Percentiles rank a stretch among this genome's conserved stretches.
phyloP scores from a whole-genome alignment of 1,284 basidiomycete genomes.

The Sphaerobolus stellatus region DNA sequence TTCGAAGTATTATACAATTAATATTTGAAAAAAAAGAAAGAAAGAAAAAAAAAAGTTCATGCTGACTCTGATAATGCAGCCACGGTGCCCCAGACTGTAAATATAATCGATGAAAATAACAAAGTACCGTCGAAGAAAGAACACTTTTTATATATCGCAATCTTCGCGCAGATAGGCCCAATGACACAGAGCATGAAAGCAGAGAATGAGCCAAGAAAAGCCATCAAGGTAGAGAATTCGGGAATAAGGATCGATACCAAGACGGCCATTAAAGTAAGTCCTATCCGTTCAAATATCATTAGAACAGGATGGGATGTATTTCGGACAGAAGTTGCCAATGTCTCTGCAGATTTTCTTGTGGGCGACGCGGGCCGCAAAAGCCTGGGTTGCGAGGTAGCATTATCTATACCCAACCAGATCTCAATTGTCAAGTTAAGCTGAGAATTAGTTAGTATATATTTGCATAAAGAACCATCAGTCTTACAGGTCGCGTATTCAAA shows the following conservation, averaged over 20 bases:
- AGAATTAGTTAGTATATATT: background rate
- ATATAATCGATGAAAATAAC: slow-evolving; percentile 54
- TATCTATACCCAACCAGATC: slow-evolving; percentile 67
- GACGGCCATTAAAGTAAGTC: slow-evolving; percentile 61
- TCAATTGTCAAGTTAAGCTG: slow-evolving; percentile 81
- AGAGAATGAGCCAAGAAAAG: slow-evolving; percentile 84
- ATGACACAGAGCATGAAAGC: slow-evolving; percentile 85
- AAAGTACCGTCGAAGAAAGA: slow-evolving; percentile 53
- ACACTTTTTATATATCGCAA: slow-evolving; percentile 52
- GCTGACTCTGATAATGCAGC: slow-evolving; percentile 51
- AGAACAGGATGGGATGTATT: slow-evolving; percentile 34
- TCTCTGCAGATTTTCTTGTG: slow-evolving; percentile 10
- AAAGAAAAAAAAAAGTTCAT: background rate
- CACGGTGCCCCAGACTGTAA: slow-evolving; percentile 79
- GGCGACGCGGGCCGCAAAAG: slow-evolving; percentile 30
- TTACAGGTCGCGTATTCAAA: slow-evolving; percentile 77
- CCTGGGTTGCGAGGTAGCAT: slow-evolving; percentile 30
- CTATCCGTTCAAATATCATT: slow-evolving; percentile 57
- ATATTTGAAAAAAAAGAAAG: background rate
- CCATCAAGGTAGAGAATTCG: slow-evolving; percentile 87
- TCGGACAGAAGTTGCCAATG: slow-evolving; percentile 22
- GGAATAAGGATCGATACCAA: slow-evolving; percentile 77
- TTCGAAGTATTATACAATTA: no score
- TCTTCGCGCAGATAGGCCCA: slow-evolving; percentile 68
- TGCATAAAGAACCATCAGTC: slow-evolving; percentile 26